Evolutionary conservation across 2,329 filamentous ascomycete genomes (phyloP).

Genomic region (Trichoderma sp.): DNA sequence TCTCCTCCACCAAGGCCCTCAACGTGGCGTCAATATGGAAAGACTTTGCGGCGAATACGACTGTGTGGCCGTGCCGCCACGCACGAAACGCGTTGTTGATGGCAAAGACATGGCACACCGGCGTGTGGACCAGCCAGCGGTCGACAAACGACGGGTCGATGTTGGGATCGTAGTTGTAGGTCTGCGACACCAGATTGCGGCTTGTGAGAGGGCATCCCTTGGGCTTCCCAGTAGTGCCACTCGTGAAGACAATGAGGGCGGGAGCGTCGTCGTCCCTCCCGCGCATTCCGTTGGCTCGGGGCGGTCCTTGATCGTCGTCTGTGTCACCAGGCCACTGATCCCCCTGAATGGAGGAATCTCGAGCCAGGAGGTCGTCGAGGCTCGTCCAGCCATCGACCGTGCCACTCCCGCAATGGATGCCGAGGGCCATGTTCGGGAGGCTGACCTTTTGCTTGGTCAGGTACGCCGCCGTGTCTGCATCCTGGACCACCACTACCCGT

Average conservation of each 20-base stretch:
- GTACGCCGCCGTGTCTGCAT: slow-evolving; percentile 30
- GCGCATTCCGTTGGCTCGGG: slow-evolving; percentile 4
- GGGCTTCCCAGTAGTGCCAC: slow-evolving; percentile 51
- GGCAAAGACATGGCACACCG: slow-evolving; percentile 43
- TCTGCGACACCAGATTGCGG: slow-evolving; percentile 43
- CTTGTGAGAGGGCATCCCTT: slow-evolving; percentile 49
- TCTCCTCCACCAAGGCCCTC: slow-evolving; percentile 36
- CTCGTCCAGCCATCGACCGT: slow-evolving; percentile 30
- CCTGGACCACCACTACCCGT: slow-evolving; percentile 39
- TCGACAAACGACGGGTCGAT: slow-evolving; percentile 34
- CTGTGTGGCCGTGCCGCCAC: slow-evolving; percentile 39
- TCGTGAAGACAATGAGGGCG: slow-evolving; percentile 50
- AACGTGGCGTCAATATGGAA: slow-evolving; percentile 40
- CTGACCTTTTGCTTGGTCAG: slow-evolving; percentile 24
- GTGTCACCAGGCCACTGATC: slow-evolving; percentile 4
- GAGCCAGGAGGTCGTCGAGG: slow-evolving; percentile 25
- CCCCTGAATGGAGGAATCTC: slow-evolving; percentile 11
- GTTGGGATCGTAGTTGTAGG: slow-evolving; percentile 41
- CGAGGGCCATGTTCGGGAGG: neutral
- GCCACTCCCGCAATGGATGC: slow-evolving; percentile 33
- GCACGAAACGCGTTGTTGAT: slow-evolving; percentile 43
- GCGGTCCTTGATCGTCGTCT: slow-evolving; percentile 17
- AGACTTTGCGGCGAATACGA: slow-evolving; percentile 40
- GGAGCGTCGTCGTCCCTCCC: slow-evolving; percentile 29
- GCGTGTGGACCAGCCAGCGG: slow-evolving; percentile 44